Base-by-base conservation (phyloP, 352 stramenopile species). In the Globisporangium spiculum region DNA sequence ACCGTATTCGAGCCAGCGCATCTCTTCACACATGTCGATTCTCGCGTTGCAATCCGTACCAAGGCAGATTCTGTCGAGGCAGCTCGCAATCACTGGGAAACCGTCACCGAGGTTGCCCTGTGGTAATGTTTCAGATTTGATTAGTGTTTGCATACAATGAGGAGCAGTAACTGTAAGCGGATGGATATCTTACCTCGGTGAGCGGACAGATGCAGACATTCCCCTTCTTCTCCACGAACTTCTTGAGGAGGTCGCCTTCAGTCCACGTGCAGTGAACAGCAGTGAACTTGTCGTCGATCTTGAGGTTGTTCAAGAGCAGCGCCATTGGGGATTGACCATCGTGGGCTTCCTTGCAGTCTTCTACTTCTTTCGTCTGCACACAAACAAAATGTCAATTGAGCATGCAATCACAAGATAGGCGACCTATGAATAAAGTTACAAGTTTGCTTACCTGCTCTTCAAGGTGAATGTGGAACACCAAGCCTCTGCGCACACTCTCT, bases 21-120 rank as follows among this genome's bases (percentile, higher is more conserved):
- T 93, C 61, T 93, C 85, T 70, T 93, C 85, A 26, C 81, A 89
- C 85, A 93, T 93, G 67, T 93, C 85, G 48, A 93, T 88, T 48
- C 85, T 79, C 14, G 85, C 83, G 52, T 93, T 93, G 81, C 85
- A 91, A 65, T 93, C 85, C 14, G 83, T 91, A 14, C 85, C 83
- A 10, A 93, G 75, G 30, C 83, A 93, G 38, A 93, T 80, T 60
- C 80, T 76, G 60, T 89, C 79, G 0, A 79, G 73, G 64, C 85
- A 91, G 56, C 78, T 88, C 16, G 81, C 84, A 41, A 92, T 87
- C 22, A 79, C 80, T 20, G 84, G 84, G 58, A 91, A 91, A 1
- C 84, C 84, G 38, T 92, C 84, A 30, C 82, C 84, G 9, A 92
- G 66, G 60, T 90, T 92, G 36, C 84, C 84, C 76, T 88, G 61